Evolutionary conservation across 1,284 basidiomycete genomes (phyloP).

Genomic region (Butyriboletus appendiculatus): DNA sequence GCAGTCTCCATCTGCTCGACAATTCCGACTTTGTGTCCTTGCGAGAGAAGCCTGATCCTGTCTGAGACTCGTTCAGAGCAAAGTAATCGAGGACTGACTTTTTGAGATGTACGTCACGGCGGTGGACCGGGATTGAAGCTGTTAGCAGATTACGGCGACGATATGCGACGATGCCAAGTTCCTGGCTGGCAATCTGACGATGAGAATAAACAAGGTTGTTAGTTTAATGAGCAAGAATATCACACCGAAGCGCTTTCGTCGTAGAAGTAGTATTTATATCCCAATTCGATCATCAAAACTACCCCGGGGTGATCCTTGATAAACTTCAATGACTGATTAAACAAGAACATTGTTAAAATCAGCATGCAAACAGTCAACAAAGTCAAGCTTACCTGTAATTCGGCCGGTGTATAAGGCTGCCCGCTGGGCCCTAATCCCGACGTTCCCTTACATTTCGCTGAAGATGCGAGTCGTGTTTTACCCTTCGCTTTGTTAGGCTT

Average conservation of each 20-base stretch:
- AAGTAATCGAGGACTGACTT: slow-evolving; percentile 52
- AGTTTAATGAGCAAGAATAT: neutral
- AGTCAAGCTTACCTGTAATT: slow-evolving; percentile 63
- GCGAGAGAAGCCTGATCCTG: slow-evolving; percentile 68
- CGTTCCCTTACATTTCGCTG: slow-evolving; percentile 40
- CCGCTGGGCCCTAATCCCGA: slow-evolving; percentile 74
- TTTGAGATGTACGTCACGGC: slow-evolving; percentile 85
- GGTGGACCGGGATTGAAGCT: slow-evolving; percentile 82
- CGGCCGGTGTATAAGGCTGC: slow-evolving; percentile 78
- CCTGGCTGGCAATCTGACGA: slow-evolving; percentile 69
- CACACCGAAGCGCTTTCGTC: slow-evolving; percentile 80
- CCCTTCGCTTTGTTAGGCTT: slow-evolving; percentile 36
- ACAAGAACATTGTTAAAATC: neutral
- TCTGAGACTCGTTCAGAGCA: neutral
- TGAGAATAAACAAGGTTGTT: slow-evolving; percentile 15
- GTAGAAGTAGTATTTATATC: slow-evolving; percentile 89
- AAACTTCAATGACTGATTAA: slow-evolving; percentile 45
- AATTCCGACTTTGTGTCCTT: slow-evolving; percentile 89
- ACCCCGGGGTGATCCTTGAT: slow-evolving; percentile 76
- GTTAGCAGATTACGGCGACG: slow-evolving; percentile 78
- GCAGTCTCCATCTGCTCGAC: slow-evolving; percentile 94
- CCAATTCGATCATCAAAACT: slow-evolving; percentile 84
- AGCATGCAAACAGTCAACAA: neutral
- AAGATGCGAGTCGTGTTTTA: slow-evolving; percentile 25
- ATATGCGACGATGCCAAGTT: slow-evolving; percentile 83